phyloP scores from a whole-genome alignment of 805 yeast genomes.

The Wickerhamomyces sydowiorum region DNA sequence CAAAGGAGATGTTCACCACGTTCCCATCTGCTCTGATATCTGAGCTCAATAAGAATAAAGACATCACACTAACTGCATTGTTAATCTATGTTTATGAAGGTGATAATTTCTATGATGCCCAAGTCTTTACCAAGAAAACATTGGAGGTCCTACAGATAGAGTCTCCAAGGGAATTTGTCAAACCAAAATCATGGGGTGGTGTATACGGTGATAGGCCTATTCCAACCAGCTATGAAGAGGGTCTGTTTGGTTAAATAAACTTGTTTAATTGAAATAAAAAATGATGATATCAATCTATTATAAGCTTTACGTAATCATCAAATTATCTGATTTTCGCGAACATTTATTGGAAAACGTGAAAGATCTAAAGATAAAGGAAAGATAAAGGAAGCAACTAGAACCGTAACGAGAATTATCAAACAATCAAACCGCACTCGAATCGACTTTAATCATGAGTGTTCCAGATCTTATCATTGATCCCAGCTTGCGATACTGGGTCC shows the following conservation, averaged over 20 bases:
- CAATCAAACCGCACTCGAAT: not conserved
- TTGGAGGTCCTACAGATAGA: constrained; percentile 22
- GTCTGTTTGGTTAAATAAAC: constrained; percentile 52
- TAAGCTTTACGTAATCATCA: not conserved
- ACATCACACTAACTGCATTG: constrained; percentile 30
- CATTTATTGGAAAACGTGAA: not conserved
- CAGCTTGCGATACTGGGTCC: constrained; percentile 79
- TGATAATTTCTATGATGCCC: constrained; percentile 76
- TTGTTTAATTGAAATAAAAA: not conserved
- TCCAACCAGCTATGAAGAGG: constrained; percentile 69
- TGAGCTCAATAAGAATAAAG: constrained; percentile 5
- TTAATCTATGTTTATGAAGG: constrained; percentile 80
- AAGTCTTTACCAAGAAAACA: constrained; percentile 36
- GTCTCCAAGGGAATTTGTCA: constrained; percentile 29
- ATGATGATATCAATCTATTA: not conserved
- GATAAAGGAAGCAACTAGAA: not conserved
- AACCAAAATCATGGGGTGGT: constrained; percentile 80
- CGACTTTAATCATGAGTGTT: constrained; percentile 21
- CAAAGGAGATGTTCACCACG: constrained; percentile 6
- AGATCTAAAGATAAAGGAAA: not conserved
- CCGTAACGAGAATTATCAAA: not conserved
- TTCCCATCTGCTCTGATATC: constrained; percentile 10
- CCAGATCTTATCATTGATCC: constrained; percentile 73
- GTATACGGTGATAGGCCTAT: constrained; percentile 72
- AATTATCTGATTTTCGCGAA: not conserved